Conservation (phyloP, 371 early-diverging fungal species). For the Nematocida major region DNA sequence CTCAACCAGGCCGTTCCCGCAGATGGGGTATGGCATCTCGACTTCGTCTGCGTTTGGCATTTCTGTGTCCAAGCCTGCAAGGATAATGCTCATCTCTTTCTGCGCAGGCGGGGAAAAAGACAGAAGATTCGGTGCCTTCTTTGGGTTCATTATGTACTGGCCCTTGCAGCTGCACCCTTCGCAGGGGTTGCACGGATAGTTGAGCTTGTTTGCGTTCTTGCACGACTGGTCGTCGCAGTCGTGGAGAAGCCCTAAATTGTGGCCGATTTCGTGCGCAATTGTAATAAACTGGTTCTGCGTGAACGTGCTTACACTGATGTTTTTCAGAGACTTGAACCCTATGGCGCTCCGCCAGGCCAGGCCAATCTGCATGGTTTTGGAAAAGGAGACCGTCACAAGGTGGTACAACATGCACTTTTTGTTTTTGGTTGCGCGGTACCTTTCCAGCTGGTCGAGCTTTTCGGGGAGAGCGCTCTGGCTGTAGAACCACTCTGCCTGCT, state of each 20-base stretch:
- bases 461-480: neutral
- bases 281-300: slow-evolving; percentile 51
- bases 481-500: slow-evolving; percentile 37
- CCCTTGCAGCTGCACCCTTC: slow-evolving; percentile 39
- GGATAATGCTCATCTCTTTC: slow-evolving; percentile 29
- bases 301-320: slow-evolving; percentile 27
- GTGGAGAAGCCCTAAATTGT: slow-evolving; percentile 43
- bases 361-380: neutral
- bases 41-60: slow-evolving; percentile 22
- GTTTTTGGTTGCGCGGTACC: slow-evolving; percentile 10
- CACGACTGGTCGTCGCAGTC: slow-evolving; percentile 44
- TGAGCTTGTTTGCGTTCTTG: slow-evolving; percentile 3
- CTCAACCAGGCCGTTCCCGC: slow-evolving; percentile 43
- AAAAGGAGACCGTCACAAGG: neutral
- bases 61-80: slow-evolving; percentile 10
- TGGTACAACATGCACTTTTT: slow-evolving; percentile 49
- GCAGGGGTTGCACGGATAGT: slow-evolving; percentile 49
- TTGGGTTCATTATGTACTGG: slow-evolving; percentile 43
- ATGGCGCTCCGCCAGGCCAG: slow-evolving; percentile 41
- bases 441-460: slow-evolving; percentile 24
- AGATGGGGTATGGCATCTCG: slow-evolving; percentile 34
- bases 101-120: slow-evolving; percentile 33
- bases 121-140: slow-evolving; percentile 10
- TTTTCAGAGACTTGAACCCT: slow-evolving; percentile 21
- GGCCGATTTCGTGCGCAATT: slow-evolving; percentile 43